These are phyloP conservation scores for Bolboschoenus planiculmis DNA, from an alignment of 176 grass and related monocot genomes.

Conservation along the genomic window DNA sequence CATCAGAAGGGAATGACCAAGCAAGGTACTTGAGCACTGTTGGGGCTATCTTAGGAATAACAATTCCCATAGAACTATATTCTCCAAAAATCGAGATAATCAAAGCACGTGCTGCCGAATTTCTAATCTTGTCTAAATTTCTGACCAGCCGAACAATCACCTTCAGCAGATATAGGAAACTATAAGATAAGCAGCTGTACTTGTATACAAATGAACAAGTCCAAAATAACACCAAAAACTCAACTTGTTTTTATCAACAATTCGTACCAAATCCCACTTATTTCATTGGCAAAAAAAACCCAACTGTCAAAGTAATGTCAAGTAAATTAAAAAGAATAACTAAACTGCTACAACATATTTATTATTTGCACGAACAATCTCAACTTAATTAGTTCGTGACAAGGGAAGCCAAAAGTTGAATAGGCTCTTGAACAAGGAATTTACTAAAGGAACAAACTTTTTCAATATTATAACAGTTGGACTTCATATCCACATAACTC, in stretches of 20 bases:
- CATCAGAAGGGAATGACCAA: slow-evolving; percentile 67
- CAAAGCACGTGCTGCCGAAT: slow-evolving; percentile 59
- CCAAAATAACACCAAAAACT: neutral
- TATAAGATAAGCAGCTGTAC: neutral
- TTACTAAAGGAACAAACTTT: neutral
- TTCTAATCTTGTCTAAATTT: slow-evolving; percentile 69
- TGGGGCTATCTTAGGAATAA: slow-evolving; percentile 70
- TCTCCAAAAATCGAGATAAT: slow-evolving; percentile 92
- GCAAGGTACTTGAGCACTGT: slow-evolving; percentile 80
- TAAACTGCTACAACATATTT: neutral
- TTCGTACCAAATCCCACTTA: neutral
- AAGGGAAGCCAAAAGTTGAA: neutral
- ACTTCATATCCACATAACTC: neutral
- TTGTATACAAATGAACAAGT: neutral
- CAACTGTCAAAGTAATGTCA: neutral
- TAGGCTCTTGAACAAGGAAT: neutral
- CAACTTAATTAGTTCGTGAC: neutral
- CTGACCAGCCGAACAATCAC: slow-evolving; percentile 76
- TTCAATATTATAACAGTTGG: neutral
- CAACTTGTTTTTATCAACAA: neutral
- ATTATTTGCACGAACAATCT: neutral
- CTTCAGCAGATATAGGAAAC: slow-evolving; percentile 34
- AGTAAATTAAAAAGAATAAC: neutral
- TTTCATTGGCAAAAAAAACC: neutral
- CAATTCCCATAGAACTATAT: slow-evolving; percentile 53